These are phyloP conservation scores for Erigeron canadensis DNA, from an alignment of 129 eudicot genomes.

Conservation along the genomic window DNA sequence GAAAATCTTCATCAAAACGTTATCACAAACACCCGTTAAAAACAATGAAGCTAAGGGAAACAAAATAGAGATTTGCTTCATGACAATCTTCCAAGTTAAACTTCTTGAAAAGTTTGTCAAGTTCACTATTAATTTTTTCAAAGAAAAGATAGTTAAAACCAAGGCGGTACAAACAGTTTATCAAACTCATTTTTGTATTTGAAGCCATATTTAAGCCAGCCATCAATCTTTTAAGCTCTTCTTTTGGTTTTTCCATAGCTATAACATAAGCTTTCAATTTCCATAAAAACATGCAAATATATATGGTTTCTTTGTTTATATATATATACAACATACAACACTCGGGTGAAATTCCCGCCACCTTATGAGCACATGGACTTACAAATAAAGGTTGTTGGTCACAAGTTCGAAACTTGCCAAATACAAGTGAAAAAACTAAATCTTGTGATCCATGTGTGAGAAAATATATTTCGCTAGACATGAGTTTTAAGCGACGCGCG, in stretches of 20 bases:
- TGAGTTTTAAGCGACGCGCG: too few relatives aligned
- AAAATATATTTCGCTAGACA: too few relatives aligned
- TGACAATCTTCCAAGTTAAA: background rate
- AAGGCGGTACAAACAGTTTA: background rate
- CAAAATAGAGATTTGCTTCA: background rate
- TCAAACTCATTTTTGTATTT: background rate
- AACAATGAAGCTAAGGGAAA: background rate
- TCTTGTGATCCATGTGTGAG: too few relatives aligned
- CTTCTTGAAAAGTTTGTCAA: conserved; percentile 1
- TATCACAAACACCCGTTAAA: too few relatives aligned
- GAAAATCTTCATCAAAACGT: too few relatives aligned
- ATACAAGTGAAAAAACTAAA: too few relatives aligned
- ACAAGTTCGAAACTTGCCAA: too few relatives aligned
- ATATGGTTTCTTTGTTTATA: too few relatives aligned
- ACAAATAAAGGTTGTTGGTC: too few relatives aligned
- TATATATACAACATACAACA: too few relatives aligned
- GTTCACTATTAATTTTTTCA: background rate
- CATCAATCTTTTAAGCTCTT: background rate
- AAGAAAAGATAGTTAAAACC: background rate
- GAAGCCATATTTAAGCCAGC: background rate
- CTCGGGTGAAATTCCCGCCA: too few relatives aligned
- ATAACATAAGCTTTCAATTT: background rate
- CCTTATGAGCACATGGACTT: too few relatives aligned
- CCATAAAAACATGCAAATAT: background rate
- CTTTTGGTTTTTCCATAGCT: conserved; percentile 3